Conservation (phyloP, 495 filamentous ascomycete genomes). For the Neurospora sp. region DNA sequence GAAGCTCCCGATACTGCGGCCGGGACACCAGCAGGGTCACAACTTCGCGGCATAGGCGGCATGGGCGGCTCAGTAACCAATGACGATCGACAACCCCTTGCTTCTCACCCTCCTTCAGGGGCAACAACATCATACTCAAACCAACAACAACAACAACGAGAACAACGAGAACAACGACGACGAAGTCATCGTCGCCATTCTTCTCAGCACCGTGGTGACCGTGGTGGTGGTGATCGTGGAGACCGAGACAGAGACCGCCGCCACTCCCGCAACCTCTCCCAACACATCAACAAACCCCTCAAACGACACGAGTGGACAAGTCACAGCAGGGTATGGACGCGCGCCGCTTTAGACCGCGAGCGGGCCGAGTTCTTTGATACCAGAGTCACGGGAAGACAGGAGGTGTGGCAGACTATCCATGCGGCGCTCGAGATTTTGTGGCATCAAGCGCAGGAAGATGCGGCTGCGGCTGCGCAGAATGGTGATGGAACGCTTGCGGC, state of each 20-base stretch:
- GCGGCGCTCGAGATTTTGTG: constrained; percentile 57
- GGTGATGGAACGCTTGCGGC: constrained; percentile 4
- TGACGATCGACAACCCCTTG: constrained; percentile 12
- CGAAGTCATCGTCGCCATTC: not conserved
- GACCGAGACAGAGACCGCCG: constrained; percentile 6
- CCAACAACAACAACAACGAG: not conserved
- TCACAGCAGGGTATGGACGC: constrained; percentile 35
- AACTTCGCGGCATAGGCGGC: not conserved
- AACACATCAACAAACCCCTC: constrained; percentile 42
- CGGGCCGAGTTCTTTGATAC: constrained; percentile 73
- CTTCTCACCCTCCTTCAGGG: constrained; percentile 1
- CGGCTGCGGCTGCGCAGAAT: constrained; percentile 15
- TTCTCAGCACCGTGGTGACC: not conserved
- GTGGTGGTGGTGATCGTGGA: not conserved
- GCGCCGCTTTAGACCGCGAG: constrained; percentile 32
- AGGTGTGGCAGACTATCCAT: constrained; percentile 69
- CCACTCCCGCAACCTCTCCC: constrained; percentile 16
- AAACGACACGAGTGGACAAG: constrained; percentile 40
- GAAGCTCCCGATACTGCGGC: constrained; percentile 6
- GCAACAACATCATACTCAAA: not conserved
- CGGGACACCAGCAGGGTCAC: not conserved
- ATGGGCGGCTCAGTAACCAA: not conserved
- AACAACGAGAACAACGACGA: not conserved
- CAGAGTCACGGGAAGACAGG: constrained; percentile 60
- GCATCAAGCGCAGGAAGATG: constrained; percentile 7